A percentile compares a stretch with the other conserved stretches of the same genome.
phyloP scores from a whole-genome alignment of 352 stramenopile species.

The Pythium aristosporum region DNA sequence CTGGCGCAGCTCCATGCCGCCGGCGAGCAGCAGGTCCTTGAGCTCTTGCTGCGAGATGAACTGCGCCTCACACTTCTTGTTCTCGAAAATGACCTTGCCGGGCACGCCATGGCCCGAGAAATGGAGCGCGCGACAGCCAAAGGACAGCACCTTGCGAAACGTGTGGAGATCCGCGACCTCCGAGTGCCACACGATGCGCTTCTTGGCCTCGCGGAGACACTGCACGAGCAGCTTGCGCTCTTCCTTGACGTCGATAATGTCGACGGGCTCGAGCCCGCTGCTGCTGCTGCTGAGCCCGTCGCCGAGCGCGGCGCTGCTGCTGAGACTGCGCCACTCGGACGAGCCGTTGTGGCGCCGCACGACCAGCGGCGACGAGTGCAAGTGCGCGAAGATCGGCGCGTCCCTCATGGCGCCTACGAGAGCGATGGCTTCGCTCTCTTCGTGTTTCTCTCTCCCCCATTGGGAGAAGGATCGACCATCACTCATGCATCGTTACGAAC shows the following conservation, averaged over 20 bases:
- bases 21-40: constrained; percentile 67
- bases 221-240: constrained; percentile 75
- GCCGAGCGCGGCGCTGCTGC: constrained; percentile 7
- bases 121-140: constrained; percentile 71
- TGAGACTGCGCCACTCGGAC: constrained; percentile 63
- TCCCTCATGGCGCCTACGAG: not conserved
- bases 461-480: constrained; percentile 5
- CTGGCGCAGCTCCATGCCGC: constrained; percentile 41
- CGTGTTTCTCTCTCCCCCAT: not conserved
- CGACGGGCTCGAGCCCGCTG: constrained; percentile 68
- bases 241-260: constrained; percentile 83
- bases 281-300: constrained; percentile 20
- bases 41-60: constrained; percentile 83
- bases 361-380: constrained; percentile 84
- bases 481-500: constrained; percentile 1
- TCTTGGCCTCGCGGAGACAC: constrained; percentile 64
- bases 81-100: constrained; percentile 82
- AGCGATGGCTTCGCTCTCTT: not conserved
- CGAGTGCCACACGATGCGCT: constrained; percentile 69
- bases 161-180: constrained; percentile 80
- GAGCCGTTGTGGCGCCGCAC: constrained; percentile 51
- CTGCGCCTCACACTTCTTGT: constrained; percentile 74
- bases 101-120: constrained; percentile 79
- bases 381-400: constrained; percentile 67
- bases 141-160: constrained; percentile 79